These are phyloP conservation scores for Citrus glauca DNA, from an alignment of 345 rosid genomes.

Conservation along the genomic window DNA sequence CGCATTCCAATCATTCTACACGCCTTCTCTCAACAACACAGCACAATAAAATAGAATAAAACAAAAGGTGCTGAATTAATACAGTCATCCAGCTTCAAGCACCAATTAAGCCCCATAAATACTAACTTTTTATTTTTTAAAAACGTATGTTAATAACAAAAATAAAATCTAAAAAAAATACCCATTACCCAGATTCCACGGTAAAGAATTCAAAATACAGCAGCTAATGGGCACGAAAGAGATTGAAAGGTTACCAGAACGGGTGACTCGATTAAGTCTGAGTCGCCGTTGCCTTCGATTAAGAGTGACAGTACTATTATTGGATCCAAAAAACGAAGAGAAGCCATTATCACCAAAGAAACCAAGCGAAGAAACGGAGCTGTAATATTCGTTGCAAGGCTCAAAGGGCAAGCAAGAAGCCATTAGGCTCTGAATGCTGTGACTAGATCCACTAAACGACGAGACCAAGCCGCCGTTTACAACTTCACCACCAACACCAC, in stretches of 20 bases:
- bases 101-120: neutral
- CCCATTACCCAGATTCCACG: neutral
- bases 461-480: conserved; percentile 20
- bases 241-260: conserved; percentile 30
- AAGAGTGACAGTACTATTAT: conserved; percentile 8
- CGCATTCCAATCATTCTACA: neutral
- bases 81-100: neutral
- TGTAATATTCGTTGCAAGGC: conserved; percentile 55
- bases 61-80: neutral
- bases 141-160: neutral
- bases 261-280: conserved; percentile 32
- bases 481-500: conserved; percentile 18
- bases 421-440: conserved; percentile 47
- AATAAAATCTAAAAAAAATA: neutral
- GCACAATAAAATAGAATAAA: neutral
- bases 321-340: conserved; percentile 45
- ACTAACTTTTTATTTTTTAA: neutral
- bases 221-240: neutral
- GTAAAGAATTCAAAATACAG: neutral
- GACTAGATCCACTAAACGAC: conserved; percentile 45
- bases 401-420: conserved; percentile 62
- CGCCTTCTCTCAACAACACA: neutral
- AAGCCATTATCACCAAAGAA: conserved; percentile 24
- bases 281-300: conserved; percentile 42
- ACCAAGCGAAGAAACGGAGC: conserved; percentile 35